phyloP scores from a whole-genome alignment of 176 grass and related monocot genomes.

The Poa annua region DNA sequence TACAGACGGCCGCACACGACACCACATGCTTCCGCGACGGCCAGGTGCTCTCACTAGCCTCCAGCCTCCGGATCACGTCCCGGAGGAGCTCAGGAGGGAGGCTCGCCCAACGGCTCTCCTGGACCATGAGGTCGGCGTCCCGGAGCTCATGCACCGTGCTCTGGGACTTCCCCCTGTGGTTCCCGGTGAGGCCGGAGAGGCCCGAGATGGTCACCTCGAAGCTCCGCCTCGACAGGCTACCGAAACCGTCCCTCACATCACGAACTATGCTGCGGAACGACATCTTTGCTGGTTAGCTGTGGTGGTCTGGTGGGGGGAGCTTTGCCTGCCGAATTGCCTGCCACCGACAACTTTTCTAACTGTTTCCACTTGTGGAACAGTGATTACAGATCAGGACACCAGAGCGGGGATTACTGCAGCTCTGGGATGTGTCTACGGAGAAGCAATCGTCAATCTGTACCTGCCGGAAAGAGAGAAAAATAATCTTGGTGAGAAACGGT shows the following conservation, averaged over 20 bases:
- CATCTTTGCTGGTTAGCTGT: constrained; percentile 46
- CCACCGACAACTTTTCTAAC: constrained; percentile 26
- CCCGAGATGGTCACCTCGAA: constrained; percentile 84
- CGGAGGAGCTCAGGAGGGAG: constrained; percentile 90
- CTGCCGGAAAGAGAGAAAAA: constrained; percentile 32
- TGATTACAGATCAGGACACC: constrained; percentile 25
- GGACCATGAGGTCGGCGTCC: constrained; percentile 55
- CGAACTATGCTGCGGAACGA: constrained; percentile 90
- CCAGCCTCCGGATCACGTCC: constrained; percentile 83
- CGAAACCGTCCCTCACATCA: constrained; percentile 86
- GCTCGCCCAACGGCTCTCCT: constrained; percentile 79
- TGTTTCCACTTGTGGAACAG: constrained; percentile 37
- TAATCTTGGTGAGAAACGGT: constrained; percentile 45
- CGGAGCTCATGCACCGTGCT: constrained; percentile 75
- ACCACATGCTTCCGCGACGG: constrained; percentile 81
- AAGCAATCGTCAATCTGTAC: constrained; percentile 23
- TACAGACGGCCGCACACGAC: constrained; percentile 86
- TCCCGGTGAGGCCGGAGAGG: constrained; percentile 59
- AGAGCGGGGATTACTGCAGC: background rate
- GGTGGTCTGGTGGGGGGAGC: background rate
- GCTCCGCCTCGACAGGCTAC: constrained; percentile 81
- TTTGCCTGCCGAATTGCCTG: constrained; percentile 1
- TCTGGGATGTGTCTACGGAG: background rate
- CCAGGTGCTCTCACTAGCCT: constrained; percentile 86
- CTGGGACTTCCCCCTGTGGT: constrained; percentile 61